Conservation (phyloP, 2,329 filamentous ascomycete species). For the Calycina herbarum region DNA sequence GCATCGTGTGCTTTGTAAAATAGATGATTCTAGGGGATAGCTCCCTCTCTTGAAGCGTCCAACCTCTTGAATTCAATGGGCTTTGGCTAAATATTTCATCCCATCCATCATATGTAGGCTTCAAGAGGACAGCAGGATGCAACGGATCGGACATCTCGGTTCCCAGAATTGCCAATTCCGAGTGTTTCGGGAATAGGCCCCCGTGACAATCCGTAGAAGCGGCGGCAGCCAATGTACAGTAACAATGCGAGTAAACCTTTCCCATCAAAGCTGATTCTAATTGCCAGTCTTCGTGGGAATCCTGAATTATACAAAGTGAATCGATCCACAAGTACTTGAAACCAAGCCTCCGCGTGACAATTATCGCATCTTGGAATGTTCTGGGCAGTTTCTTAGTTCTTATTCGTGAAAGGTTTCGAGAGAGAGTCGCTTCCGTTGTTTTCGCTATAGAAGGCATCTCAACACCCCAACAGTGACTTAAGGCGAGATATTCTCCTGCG, state of each 20-base stretch:
- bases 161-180: not conserved
- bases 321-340: conserved; percentile 35
- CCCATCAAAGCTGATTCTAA: conserved; percentile 22
- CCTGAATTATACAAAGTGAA: conserved; percentile 21
- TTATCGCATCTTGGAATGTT: conserved; percentile 34
- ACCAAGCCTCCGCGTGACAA: conserved; percentile 20
- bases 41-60: conserved; percentile 23
- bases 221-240: conserved; percentile 22
- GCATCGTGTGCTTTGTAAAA: conserved; percentile 13
- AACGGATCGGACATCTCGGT: not conserved
- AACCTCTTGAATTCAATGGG: conserved; percentile 12
- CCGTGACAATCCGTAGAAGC: conserved; percentile 13
- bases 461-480: conserved; percentile 24
- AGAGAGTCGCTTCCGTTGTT: conserved; percentile 6
- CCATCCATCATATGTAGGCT: conserved; percentile 4
- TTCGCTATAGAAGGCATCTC: conserved; percentile 3
- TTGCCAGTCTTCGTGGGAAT: conserved; percentile 27
- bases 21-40: conserved; percentile 18
- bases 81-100: conserved; percentile 6
- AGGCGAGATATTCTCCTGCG: conserved; percentile 16
- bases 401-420: conserved; percentile 6
- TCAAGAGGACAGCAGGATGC: not conserved
- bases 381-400: conserved; percentile 22
- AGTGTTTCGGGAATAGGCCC: conserved; percentile 14
- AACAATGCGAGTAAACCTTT: conserved; percentile 15